Evolutionary conservation across 768 basidiomycete species (phyloP).

Genomic region (Suillus alpinus): DNA sequence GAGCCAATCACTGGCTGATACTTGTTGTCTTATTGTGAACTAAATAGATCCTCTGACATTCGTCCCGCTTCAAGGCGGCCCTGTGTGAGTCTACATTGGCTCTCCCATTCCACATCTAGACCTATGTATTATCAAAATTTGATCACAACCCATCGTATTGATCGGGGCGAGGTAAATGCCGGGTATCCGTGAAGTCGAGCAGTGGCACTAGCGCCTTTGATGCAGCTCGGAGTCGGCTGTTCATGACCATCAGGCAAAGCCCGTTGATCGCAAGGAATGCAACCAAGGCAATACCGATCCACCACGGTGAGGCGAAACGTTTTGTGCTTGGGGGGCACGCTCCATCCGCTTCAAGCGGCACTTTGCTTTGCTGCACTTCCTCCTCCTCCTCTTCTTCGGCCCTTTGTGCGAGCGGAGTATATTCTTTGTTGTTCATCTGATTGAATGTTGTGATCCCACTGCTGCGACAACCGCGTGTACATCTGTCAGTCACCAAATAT

Average conservation of each 20-base stretch:
- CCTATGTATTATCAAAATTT: neutral
- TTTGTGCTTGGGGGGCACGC: neutral
- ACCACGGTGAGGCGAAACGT: conserved; percentile 5
- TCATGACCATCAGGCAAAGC: conserved; percentile 19
- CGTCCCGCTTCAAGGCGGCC: neutral
- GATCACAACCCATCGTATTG: conserved; percentile 29
- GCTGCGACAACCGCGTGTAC: neutral
- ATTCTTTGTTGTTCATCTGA: conserved; percentile 18
- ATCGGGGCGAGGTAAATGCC: conserved; percentile 27
- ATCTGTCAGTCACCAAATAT: neutral
- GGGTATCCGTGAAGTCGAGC: conserved; percentile 20
- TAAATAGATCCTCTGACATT: neutral
- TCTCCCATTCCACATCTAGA: neutral
- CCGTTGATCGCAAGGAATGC: conserved; percentile 22
- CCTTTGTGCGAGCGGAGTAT: conserved; percentile 9
- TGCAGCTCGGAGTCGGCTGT: conserved; percentile 13
- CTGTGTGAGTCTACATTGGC: neutral
- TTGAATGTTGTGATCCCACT: neutral
- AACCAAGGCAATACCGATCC: conserved; percentile 17
- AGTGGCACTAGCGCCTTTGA: conserved; percentile 17
- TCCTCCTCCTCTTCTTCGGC: conserved; percentile 10
- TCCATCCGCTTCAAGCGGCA: neutral
- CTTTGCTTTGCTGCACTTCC: conserved; percentile 10
- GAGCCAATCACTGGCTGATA: neutral
- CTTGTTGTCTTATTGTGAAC: neutral